Evolutionary conservation across 139 green algal species (phyloP), one percentile per base, ranked within the genome.

Genomic region (Gonium pectorale): DNA sequence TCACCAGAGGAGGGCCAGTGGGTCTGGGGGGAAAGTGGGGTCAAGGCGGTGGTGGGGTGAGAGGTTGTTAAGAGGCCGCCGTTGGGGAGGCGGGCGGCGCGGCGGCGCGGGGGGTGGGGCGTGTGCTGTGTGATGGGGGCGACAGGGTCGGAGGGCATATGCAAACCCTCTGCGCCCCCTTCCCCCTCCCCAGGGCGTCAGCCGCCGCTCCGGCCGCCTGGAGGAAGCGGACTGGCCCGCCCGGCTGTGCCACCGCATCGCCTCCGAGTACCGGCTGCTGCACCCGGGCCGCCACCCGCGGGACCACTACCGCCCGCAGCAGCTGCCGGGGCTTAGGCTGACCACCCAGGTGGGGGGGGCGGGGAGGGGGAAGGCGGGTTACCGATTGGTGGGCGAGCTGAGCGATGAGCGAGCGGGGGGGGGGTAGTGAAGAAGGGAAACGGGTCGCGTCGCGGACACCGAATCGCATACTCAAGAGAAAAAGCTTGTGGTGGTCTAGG

Each of bases 271-370:
- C 77, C 62, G 77, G 31, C 2, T 4, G 31, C 41, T 73, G 19
- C 60, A 83, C 44, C 77, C 77, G 0, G 77, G 77, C 8, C 77
- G 43, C 19, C 62, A 83, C 21, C 60, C 77, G 0, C n/a, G 62
- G 31, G 77, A 83, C 41, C 38, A 52, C 33, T 83, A 66, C 77
- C 44, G 44, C 19, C 74, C 74, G 40, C 67, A 37, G 40, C 67
- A 59, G 40, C 41, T 60, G 40, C 35, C 46, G 59, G 59, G 2
- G 59, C 59, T 27, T 9, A 13, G 17, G 49, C 13, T 13, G 49
- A 56, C 49, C 13, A 66, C 31, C 26, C 59, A 33, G 59, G 59
- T 37, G 59, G 11, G 2, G 59, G 29, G 6, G 59, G 59, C 26
- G 59, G 59, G 59, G 59, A 66, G 29, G 59, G 26, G 2, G 13